A percentile compares a stretch with the other conserved stretches of the same genome.
Evolutionary conservation across 441 rosid species (phyloP).

Genomic region (Hura crepitans): DNA sequence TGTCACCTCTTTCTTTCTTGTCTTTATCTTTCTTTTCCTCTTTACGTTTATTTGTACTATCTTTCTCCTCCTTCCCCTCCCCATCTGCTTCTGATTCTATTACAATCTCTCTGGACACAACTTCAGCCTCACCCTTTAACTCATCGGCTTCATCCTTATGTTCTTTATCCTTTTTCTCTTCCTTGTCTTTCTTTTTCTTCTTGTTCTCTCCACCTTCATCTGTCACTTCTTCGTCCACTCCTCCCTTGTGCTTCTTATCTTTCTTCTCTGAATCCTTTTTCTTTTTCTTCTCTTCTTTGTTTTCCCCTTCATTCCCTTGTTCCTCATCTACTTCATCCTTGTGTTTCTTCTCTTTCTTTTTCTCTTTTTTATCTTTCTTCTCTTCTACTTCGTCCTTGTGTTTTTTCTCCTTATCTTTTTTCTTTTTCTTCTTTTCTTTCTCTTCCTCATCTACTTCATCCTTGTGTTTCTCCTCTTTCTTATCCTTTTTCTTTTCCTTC

Average conservation of each 20-base stretch:
- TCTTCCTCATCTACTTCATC: slow-evolving; percentile 8
- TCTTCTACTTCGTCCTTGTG: slow-evolving; percentile 12
- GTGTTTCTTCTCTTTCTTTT: slow-evolving; percentile 1
- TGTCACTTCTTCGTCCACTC: background rate
- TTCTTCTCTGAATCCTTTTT: slow-evolving; percentile 13
- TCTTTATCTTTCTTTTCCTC: slow-evolving; percentile 11
- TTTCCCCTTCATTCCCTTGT: slow-evolving; percentile 19
- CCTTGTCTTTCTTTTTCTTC: slow-evolving; percentile 5
- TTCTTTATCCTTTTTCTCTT: slow-evolving; percentile 12
- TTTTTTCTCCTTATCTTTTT: background rate
- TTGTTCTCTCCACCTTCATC: background rate
- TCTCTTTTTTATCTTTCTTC: slow-evolving; percentile 11
- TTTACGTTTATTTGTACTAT: slow-evolving; percentile 2
- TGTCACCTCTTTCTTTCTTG: slow-evolving; percentile 21
- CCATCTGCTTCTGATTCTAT: slow-evolving; percentile 21
- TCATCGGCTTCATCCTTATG: slow-evolving; percentile 25
- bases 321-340: slow-evolving; percentile 15
- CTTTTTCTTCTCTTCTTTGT: slow-evolving; percentile 21
- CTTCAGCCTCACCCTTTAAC: slow-evolving; percentile 22
- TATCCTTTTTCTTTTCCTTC: slow-evolving; percentile 1
- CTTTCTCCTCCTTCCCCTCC: slow-evolving; percentile 21
- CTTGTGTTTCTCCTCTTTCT: slow-evolving; percentile 19
- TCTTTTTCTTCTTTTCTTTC: slow-evolving; percentile 8
- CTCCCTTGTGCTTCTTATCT: slow-evolving; percentile 22
- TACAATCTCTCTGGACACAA: slow-evolving; percentile 29